A percentile compares a stretch with the other conserved stretches of the same genome.
Conservation (phyloP, 768 basidiomycete genomes). For the Tylopilus sp. region DNA sequence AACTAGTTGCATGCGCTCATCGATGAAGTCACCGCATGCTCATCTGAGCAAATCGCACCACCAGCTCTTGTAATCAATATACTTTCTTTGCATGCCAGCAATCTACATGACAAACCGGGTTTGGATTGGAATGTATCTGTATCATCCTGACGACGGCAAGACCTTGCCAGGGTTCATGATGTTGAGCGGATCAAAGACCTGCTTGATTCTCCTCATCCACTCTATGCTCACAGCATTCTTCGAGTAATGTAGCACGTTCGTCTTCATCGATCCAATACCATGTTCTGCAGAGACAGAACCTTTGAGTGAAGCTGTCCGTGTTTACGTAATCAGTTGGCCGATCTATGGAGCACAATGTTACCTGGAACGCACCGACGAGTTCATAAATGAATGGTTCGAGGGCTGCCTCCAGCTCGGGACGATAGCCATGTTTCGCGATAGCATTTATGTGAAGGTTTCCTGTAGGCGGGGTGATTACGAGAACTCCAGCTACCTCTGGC, state of each 20-base stretch:
- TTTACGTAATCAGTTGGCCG: background rate
- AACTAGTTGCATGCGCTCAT: constrained; percentile 3
- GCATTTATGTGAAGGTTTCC: constrained; percentile 95
- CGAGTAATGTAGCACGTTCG: constrained; percentile 83
- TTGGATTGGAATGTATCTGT: background rate
- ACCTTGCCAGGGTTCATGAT: constrained; percentile 95
- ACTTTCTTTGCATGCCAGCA: background rate
- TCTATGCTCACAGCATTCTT: constrained; percentile 77
- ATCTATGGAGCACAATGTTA: background rate
- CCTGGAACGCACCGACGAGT: constrained; percentile 60
- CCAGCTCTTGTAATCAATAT: background rate
- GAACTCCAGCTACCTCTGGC: background rate
- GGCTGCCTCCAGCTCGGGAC: constrained; percentile 77
- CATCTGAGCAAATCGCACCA: background rate
- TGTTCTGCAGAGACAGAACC: constrained; percentile 98
- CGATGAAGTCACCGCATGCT: constrained; percentile 1
- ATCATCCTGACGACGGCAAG: constrained; percentile 30
- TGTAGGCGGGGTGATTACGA: constrained; percentile 27
- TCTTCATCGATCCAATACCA: constrained; percentile 95
- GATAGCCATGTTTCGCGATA: constrained; percentile 70
- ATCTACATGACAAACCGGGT: background rate
- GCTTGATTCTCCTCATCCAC: constrained; percentile 88
- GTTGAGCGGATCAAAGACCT: constrained; percentile 82
- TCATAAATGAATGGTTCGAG: constrained; percentile 96
- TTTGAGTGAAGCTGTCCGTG: constrained; percentile 56